Evolutionary conservation across 1,139 yeast genomes (phyloP), one percentile per base, ranked within the genome.

Genomic region (Suhomyces wounanorum): DNA sequence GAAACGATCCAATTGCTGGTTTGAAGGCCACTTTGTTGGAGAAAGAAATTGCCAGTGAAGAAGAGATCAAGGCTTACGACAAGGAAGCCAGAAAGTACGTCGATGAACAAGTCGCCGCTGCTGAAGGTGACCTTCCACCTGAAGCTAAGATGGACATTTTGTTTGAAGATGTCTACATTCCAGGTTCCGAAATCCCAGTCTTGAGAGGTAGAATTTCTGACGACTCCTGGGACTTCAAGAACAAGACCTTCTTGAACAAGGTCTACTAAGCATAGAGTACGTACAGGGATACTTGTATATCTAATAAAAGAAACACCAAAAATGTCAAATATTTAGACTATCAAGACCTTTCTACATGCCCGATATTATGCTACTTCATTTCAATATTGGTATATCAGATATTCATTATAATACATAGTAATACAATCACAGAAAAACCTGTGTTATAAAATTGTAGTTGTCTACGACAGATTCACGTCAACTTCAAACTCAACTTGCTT

Each of bases 1-100:
- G 92, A 80, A 91, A 88, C 72, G 99, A 94, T 73, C 97, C 98
- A 64, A 91, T 94, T 73, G 94, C 97, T 53, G 98, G 98, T 60
- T 84, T 94, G 69, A 92, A 92, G 83, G 85, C 85, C 66, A 87
- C 84, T 55, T 79, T 94, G 64, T 73, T 92, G 65, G 97, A 91
- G 61, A 80, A 84, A 70, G 83, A 81, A 55, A 84, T 94, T 63
- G 96, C 97, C 56, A 80, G 95, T 57, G 99, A 94, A 79, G 96
- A 87, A 53, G 98, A 94, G 80, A 83, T 94, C 73, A 90, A 91
- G 82, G 72, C 89, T 55, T 87, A 89, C 68, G 99, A 94, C 78
- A 94, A 94, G 81, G 91, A 88, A 60, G 97, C 96, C 55, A 91
- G 99, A 81, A 84, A 89, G 64, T 88, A 85, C 70, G 97, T 94